Percentiles rank a stretch among this genome's conserved stretches.
These are phyloP conservation scores for Cryptococcus depauperatus DNA, from an alignment of 1,284 basidiomycete species.

Conservation along the genomic window DNA sequence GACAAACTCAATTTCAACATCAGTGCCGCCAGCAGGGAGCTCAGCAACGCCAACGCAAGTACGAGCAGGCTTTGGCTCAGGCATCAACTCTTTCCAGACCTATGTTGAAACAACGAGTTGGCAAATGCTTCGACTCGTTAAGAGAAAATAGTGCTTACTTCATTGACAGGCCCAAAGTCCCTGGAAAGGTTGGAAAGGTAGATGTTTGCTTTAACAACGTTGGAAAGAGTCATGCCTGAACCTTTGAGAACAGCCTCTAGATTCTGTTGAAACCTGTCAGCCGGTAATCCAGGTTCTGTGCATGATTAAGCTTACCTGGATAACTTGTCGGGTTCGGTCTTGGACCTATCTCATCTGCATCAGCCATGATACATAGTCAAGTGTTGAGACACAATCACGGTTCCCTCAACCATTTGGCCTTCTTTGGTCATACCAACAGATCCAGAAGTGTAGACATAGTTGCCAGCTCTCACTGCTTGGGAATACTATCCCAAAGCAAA, in stretches of 20 bases:
- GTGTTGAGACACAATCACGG: constrained; percentile 14
- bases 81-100: constrained; percentile 39
- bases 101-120: not conserved
- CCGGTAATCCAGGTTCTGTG: too few relatives aligned
- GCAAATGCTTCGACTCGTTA: not conserved
- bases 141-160: constrained; percentile 15
- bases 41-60: constrained; percentile 59
- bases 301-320: constrained; percentile 15
- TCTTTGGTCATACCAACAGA: constrained; percentile 38
- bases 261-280: constrained; percentile 16
- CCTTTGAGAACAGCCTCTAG: constrained; percentile 34
- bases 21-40: constrained; percentile 54
- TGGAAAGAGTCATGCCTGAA: constrained; percentile 25
- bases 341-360: constrained; percentile 16
- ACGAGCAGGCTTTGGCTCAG: constrained; percentile 52
- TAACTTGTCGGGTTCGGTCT: constrained; percentile 37
- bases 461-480: constrained; percentile 38
- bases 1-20: constrained; percentile 60
- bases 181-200: constrained; percentile 35
- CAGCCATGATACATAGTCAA: not conserved
- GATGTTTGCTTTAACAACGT: constrained; percentile 41
- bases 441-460: constrained; percentile 35
- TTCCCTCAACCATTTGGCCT: constrained; percentile 36
- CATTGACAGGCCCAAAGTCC: constrained; percentile 36
- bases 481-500: constrained; percentile 27